Evolutionary conservation across 2,329 filamentous ascomycete species (phyloP).

Genomic region (Trichoderma citrinoviride): DNA sequence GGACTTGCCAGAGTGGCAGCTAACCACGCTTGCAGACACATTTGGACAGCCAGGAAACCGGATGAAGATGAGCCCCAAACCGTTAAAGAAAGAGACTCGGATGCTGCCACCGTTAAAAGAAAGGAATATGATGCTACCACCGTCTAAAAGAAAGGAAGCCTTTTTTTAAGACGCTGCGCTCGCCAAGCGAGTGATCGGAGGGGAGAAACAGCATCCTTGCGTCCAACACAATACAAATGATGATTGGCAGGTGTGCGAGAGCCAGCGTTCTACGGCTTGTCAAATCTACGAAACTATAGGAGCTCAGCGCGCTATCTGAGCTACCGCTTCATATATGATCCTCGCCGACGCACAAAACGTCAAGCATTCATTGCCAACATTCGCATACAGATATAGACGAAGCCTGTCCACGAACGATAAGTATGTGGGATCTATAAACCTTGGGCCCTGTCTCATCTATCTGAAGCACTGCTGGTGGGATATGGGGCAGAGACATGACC

Average conservation of each 20-base stretch:
- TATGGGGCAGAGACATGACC: not conserved
- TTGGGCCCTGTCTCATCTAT: not conserved
- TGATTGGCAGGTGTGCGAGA: not conserved
- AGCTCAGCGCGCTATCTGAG: not conserved
- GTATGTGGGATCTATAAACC: not conserved
- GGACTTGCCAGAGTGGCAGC: not conserved
- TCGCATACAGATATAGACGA: not conserved
- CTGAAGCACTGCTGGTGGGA: not conserved
- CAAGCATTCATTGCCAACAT: not conserved
- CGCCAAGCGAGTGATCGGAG: too few relatives aligned
- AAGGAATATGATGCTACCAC: not conserved
- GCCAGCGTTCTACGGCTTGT: not conserved
- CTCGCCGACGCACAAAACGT: not conserved
- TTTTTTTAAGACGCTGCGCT: not conserved
- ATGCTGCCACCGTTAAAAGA: not conserved
- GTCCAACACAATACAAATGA: too few relatives aligned
- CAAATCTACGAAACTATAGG: not conserved
- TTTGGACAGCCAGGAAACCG: constrained; percentile 28
- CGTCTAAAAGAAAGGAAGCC: not conserved
- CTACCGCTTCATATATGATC: not conserved
- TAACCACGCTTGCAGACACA: constrained; percentile 25
- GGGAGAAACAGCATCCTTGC: too few relatives aligned
- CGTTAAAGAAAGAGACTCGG: not conserved
- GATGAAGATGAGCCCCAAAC: not conserved
- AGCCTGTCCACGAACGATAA: not conserved